Conservation (phyloP, 2,329 filamentous ascomycete species). For the Fusarium sp. region DNA sequence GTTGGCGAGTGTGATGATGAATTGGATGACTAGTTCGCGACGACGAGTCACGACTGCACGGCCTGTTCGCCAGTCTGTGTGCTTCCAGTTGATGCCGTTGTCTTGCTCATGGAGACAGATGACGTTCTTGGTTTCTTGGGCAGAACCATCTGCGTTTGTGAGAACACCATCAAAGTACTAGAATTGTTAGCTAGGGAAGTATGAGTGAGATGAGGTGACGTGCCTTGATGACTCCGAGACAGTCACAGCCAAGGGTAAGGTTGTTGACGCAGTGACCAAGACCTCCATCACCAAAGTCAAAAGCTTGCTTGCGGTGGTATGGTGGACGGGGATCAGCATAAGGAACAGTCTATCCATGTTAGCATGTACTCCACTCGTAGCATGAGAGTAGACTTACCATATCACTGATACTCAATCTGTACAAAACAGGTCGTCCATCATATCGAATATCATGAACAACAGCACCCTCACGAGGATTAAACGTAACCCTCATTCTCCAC, state of each 20-base stretch:
- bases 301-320: slow-evolving; percentile 75
- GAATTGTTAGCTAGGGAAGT: background rate
- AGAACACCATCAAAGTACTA: slow-evolving; percentile 55
- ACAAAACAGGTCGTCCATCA: slow-evolving; percentile 73
- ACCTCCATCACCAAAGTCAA: slow-evolving; percentile 77
- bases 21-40: slow-evolving; percentile 75
- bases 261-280: slow-evolving; percentile 75
- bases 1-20: slow-evolving; percentile 76
- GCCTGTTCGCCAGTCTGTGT: slow-evolving; percentile 75
- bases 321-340: slow-evolving; percentile 74
- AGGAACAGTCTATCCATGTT: slow-evolving; percentile 59
- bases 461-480: slow-evolving; percentile 77
- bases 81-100: slow-evolving; percentile 78
- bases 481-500: slow-evolving; percentile 76
- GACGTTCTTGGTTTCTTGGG: slow-evolving; percentile 64
- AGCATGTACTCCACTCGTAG: accelerated
- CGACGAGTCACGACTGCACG: slow-evolving; percentile 70
- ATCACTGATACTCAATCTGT: slow-evolving; percentile 74
- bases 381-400: slow-evolving; percentile 61
- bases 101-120: slow-evolving; percentile 79
- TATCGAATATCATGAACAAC: slow-evolving; percentile 77
- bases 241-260: slow-evolving; percentile 74
- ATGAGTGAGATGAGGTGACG: accelerated
- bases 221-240: slow-evolving; percentile 70
- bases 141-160: slow-evolving; percentile 45